These are phyloP conservation scores for Acanthamoeba lenticulata DNA, from an alignment of 208 protist species.

Conservation along the genomic window DNA sequence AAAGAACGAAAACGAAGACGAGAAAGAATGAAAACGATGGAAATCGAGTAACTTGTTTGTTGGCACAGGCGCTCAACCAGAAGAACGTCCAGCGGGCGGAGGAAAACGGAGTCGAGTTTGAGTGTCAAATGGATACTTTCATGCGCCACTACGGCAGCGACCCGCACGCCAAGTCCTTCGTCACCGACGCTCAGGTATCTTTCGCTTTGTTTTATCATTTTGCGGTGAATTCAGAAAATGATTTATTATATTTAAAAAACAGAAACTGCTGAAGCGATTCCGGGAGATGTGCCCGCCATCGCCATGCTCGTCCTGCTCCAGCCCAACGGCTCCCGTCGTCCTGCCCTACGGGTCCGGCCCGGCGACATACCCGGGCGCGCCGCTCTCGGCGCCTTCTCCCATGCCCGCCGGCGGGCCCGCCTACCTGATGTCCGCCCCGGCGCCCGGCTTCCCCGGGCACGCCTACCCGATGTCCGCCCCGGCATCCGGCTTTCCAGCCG, in stretches of 20 bases:
- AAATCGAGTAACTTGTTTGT: neutral
- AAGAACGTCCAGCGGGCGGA: neutral
- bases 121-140: neutral
- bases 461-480: neutral
- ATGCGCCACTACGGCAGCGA: neutral
- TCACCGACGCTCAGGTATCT: neutral
- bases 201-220: neutral
- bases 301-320: neutral
- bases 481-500: neutral
- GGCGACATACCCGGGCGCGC: neutral
- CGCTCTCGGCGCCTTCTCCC: neutral
- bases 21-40: neutral
- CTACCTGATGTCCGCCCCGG: neutral
- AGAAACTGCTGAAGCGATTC: neutral
- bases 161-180: neutral
- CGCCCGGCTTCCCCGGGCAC: neutral
- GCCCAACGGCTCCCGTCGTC: neutral
- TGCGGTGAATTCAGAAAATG: neutral
- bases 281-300: neutral
- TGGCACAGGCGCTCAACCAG: neutral
- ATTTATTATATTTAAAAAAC: neutral
- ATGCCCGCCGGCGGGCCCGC: neutral
- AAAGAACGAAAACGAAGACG: no score
- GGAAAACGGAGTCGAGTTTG: neutral
- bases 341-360: neutral